Base-by-base conservation (phyloP, 2,329 filamentous ascomycete genomes). In the Dactylellina leptospora region DNA sequence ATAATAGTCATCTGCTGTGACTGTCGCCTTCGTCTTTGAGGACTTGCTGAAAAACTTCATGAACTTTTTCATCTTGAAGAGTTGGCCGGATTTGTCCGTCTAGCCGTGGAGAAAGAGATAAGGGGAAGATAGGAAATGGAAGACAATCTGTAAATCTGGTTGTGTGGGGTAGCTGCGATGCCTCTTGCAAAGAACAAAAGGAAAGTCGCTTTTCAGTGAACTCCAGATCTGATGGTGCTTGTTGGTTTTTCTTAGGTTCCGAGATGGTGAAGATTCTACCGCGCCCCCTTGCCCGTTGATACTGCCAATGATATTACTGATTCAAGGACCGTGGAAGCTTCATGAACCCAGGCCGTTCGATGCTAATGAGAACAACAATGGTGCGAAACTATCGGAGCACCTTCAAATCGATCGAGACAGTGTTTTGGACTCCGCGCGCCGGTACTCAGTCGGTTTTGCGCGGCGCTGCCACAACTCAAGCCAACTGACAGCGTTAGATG, bases 41-140 rank as follows among this genome's bases (percentile, higher is more conserved):
- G 60, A 62, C 58, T 61, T 58, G 64, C 64, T 61, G 51, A 71
- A 71, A 0, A 71, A 36, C 13, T 71, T 71, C 64, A 71, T 71
- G 10, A 71, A 71, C 36, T 62, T 71, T 22, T 71, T 71, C 64
- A 71, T 71, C 10, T 18, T 40, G 58, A 50, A 22, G 28, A 16
- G 13, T 1, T 45, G 48, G 20, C 58, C 44, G 44, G 50, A 56
- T 33, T 38, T 11, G 33, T 38, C 64, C 58, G 64, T 71, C 50
- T 44, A 45, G 58, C 38, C 48, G 58, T 58, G 58, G 64, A 45
- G 25, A 30, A 44, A 51, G 55, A 55, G 23, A 45, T 53, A n/a
- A 13, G 16, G 23, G 48, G 22, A 30, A 56, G 27, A 22, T 2
- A 11, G 5, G 18, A 13, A 10, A 38, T 4, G 16, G 16, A 10